Evolutionary conservation across 2,329 filamentous ascomycete genomes (phyloP).

Genomic region (Orbilia ellipsospora): DNA sequence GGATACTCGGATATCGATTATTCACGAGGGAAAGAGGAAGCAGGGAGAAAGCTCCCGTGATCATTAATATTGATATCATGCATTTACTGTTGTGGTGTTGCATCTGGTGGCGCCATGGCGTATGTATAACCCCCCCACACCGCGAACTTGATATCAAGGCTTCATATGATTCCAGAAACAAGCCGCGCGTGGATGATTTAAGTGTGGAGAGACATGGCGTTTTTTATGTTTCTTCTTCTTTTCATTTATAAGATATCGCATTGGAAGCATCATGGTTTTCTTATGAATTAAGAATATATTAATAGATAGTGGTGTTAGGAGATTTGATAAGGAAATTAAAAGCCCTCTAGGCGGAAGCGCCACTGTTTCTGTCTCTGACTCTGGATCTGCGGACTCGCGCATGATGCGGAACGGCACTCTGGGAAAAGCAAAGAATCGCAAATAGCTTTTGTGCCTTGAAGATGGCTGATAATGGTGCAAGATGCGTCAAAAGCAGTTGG

Average conservation of each 20-base stretch:
- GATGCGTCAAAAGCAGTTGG: too few species aligned
- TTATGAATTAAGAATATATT: not conserved
- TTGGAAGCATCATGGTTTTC: slow-evolving; percentile 1
- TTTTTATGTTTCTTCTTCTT: not conserved
- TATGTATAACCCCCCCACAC: slow-evolving; percentile 27
- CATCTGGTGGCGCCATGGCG: not conserved
- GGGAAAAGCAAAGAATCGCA: slow-evolving; percentile 29
- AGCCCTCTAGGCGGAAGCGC: slow-evolving; percentile 49
- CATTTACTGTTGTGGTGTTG: not conserved
- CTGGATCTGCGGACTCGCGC: slow-evolving; percentile 20
- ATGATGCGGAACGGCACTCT: not conserved
- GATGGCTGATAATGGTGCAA: not conserved
- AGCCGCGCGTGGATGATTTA: not conserved
- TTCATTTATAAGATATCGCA: not conserved
- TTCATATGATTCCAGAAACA: slow-evolving; percentile 14
- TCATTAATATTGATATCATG: slow-evolving; percentile 4
- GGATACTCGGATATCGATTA: not conserved
- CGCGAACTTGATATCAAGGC: slow-evolving; percentile 17
- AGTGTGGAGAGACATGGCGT: slow-evolving; percentile 1
- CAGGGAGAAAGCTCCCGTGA: slow-evolving; percentile 21
- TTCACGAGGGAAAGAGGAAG: not conserved
- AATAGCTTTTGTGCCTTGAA: not conserved
- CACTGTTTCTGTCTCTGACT: slow-evolving; percentile 30
- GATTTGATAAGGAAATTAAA: slow-evolving; percentile 22
- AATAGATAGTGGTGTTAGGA: not conserved